Evolutionary conservation across 441 rosid genomes (phyloP), one percentile per base, ranked within the genome.

Genomic region (Adansonia madagascariensis): DNA sequence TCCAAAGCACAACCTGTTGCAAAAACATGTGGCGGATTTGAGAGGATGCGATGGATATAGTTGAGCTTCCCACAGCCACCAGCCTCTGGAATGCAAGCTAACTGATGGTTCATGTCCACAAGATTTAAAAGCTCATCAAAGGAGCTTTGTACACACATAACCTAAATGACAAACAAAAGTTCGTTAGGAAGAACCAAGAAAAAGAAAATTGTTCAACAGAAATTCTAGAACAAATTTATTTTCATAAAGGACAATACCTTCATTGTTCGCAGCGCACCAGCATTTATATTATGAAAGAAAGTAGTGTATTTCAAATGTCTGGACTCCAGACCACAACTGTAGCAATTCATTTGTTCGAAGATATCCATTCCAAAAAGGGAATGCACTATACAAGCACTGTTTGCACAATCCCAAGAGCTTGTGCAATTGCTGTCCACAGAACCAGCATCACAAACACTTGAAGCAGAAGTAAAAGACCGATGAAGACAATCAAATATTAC

Each of bases 401-500:
- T 91, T 80, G 89, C 79, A 86, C 98, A 94, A 77, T 92, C 99
- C 97, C 98, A 91, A 72, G 90, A 88, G 55, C 96, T 91, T 65
- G 44, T 78, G 80, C 84, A 77, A 70, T 79, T 88, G 85, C 93
- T 91, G 75, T 90, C 95, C 52, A 83, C 76, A 24, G 94, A 89
- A 57, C 90, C 91, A 24, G 89, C 78, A 81, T 88, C 94, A 78
- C 92, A 87, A 84, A 86, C 81, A 77, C 84, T 84, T 3, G 85
- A 87, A 75, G 87, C 83, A 59, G 81, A 79, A 77, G 96, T 85
- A 85, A 92, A 93, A 79, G 99, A 92, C 78, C 62, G 86, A 88
- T 95, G 98, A 83, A 95, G 99, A 85, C 97, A 93, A 77, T 89
- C 91, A 82, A 95, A 95, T 76, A 95, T 86, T 75, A 90, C 99